Conservation (phyloP, 495 filamentous ascomycete genomes). For the Neurospora terricola region DNA sequence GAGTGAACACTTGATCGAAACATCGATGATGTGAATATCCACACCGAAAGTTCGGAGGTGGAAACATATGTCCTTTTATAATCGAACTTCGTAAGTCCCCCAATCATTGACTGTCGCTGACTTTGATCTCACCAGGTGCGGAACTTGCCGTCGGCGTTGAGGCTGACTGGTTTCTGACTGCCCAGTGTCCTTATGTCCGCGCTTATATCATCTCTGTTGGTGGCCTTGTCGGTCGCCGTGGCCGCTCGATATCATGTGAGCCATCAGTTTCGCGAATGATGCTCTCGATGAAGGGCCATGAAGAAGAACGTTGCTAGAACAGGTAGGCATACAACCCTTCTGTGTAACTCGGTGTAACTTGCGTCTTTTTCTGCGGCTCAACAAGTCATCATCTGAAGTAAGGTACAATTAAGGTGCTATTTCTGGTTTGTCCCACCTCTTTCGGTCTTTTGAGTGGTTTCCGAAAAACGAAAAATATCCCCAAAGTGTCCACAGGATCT, state of each 20-base stretch:
- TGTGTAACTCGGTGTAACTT: not conserved
- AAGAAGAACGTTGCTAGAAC: not conserved
- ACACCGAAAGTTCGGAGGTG: not conserved
- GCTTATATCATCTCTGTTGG: not conserved
- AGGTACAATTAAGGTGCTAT: not conserved
- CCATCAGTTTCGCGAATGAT: not conserved
- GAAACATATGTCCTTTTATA: not conserved
- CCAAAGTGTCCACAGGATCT: not conserved
- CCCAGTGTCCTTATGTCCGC: not conserved
- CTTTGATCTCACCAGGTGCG: not conserved
- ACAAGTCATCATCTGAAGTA: not conserved
- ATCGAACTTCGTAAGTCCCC: not conserved
- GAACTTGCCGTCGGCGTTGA: not conserved
- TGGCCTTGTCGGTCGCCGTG: not conserved
- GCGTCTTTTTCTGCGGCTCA: not conserved
- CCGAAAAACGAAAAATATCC: not conserved
- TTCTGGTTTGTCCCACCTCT: not conserved
- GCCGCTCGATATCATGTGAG: not conserved
- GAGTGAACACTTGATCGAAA: not conserved
- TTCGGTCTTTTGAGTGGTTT: not conserved
- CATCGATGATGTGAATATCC: not conserved
- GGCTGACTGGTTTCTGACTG: not conserved
- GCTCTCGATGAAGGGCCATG: not conserved
- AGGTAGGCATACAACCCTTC: not conserved
- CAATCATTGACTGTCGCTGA: not conserved